Evolutionary conservation across 2,329 filamentous ascomycete species (phyloP).

Genomic region (Dactylellina cionopaga): DNA sequence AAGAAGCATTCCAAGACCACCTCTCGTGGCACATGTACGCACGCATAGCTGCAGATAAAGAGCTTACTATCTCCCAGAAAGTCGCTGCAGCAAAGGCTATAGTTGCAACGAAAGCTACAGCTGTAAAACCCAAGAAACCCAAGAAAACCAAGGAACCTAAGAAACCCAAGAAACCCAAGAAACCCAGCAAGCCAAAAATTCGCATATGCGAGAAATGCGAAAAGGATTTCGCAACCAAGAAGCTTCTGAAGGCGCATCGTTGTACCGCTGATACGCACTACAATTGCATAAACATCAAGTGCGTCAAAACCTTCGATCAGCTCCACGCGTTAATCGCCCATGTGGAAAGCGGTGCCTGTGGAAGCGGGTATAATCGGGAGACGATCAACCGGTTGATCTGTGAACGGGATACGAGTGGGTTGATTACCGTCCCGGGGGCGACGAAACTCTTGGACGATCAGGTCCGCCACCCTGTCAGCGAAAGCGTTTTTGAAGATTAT

Average conservation of each 20-base stretch:
- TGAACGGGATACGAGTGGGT: constrained; percentile 5
- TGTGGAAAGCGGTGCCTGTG: constrained; percentile 30
- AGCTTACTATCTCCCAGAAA: not conserved
- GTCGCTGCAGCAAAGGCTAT: no score
- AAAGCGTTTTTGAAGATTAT: not conserved
- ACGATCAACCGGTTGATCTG: constrained; percentile 15
- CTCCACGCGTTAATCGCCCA: constrained; percentile 3
- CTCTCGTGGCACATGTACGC: not conserved
- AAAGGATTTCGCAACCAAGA: constrained; percentile 12
- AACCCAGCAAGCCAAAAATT: not conserved
- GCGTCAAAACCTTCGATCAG: not conserved
- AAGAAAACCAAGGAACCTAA: no score
- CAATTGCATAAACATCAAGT: constrained; percentile 4
- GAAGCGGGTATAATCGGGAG: not conserved
- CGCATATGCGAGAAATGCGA: constrained; percentile 14
- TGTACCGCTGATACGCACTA: constrained; percentile 2
- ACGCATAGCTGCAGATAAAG: not conserved
- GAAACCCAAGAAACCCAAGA: no score
- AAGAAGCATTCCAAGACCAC: constrained; percentile 7
- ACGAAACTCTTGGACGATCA: not conserved
- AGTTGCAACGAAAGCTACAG: not conserved
- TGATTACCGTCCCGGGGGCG: constrained; percentile 23
- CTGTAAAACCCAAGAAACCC: no score
- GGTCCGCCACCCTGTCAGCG: not conserved
- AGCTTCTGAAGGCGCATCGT: not conserved